A percentile compares a stretch with the other conserved stretches of the same genome.
Conservation (phyloP, 805 yeast species). For the Candida pseudoglaebosa region DNA sequence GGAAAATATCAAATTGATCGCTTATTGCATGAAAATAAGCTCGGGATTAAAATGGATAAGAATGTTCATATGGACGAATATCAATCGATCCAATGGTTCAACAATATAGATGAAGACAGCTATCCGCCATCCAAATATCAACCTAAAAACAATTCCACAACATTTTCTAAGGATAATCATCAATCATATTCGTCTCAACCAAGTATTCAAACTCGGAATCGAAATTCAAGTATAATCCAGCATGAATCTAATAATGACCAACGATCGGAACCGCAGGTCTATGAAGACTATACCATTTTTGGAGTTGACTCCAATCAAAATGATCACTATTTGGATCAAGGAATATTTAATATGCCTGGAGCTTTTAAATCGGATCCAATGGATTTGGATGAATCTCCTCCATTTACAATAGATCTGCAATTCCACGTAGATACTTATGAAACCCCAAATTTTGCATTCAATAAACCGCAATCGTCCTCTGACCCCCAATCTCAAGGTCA, state of each 20-base stretch:
- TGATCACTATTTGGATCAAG: neutral
- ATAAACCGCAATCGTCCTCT: slow-evolving; percentile 3
- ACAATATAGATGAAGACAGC: neutral
- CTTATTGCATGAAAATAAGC: neutral
- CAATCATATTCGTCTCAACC: too few relatives aligned
- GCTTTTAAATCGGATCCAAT: slow-evolving; percentile 24
- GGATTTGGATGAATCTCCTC: slow-evolving; percentile 38
- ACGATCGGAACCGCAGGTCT: too few relatives aligned
- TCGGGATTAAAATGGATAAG: neutral
- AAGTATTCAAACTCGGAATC: too few relatives aligned
- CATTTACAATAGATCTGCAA: slow-evolving; percentile 34
- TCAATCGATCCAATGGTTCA: slow-evolving; percentile 1
- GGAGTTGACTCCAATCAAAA: neutral
- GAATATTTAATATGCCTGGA: slow-evolving; percentile 23
- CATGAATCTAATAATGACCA: neutral
- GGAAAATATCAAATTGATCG: neutral
- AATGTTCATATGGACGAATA: slow-evolving; percentile 1
- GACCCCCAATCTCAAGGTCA: slow-evolving; percentile 5
- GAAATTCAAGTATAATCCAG: neutral
- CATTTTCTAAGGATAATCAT: neutral
- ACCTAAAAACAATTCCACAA: neutral
- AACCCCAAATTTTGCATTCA: slow-evolving; percentile 6
- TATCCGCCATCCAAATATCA: neutral
- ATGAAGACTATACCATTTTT: neutral
- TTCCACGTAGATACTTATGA: slow-evolving; percentile 17